Evolutionary conservation across 495 filamentous ascomycete genomes (phyloP).

Genomic region (Neurospora sp.): DNA sequence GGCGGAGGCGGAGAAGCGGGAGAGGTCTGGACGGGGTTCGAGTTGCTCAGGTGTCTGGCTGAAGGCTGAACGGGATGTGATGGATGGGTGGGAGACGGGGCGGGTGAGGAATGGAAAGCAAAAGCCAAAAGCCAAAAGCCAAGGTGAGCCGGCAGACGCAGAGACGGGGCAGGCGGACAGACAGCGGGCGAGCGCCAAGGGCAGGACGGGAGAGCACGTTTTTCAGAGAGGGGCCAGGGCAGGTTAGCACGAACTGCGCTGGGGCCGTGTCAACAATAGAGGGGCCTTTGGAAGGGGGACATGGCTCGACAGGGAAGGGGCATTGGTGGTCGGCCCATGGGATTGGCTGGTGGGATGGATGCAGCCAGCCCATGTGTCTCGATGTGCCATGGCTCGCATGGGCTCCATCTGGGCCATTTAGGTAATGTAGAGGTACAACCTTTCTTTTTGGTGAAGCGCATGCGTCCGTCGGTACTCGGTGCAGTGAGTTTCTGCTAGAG

Average conservation of each 20-base stretch:
- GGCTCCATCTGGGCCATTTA: background rate
- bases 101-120: background rate
- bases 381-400: background rate
- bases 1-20: background rate
- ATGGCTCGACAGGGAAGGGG: background rate
- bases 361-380: background rate
- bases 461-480: background rate
- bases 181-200: conserved; percentile 8
- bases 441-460: background rate
- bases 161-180: conserved; percentile 2
- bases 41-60: background rate
- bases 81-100: background rate
- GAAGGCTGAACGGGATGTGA: background rate
- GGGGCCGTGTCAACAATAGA: conserved; percentile 3
- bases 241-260: conserved; percentile 8
- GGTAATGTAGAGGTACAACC: background rate
- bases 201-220: conserved; percentile 27
- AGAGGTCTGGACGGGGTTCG: background rate
- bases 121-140: background rate
- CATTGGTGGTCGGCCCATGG: background rate
- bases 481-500: background rate
- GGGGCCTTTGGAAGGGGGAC: conserved; percentile 2
- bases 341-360: background rate
- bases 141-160: conserved; percentile 2
- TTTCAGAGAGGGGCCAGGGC: conserved; percentile 21